phyloP scores from a whole-genome alignment of 352 stramenopile species.

The Pythium phragmitis region DNA sequence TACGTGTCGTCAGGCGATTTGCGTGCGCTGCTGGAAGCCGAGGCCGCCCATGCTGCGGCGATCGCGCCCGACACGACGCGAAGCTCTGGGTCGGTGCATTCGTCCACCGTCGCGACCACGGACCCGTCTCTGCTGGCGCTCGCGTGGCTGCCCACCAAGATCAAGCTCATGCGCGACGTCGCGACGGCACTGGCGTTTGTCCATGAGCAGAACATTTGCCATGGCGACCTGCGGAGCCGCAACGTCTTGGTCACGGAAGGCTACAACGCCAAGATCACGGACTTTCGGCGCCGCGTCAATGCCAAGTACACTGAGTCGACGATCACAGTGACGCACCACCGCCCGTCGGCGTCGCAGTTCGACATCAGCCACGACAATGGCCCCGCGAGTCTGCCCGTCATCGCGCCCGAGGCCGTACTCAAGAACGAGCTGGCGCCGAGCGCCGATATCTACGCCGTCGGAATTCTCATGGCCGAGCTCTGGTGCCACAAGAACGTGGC shows the following conservation, averaged over 20 bases:
- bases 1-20: constrained; percentile 63
- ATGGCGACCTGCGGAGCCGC: constrained; percentile 64
- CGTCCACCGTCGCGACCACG: neutral
- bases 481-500: constrained; percentile 52
- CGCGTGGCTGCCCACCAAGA: constrained; percentile 35
- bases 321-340: constrained; percentile 18
- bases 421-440: constrained; percentile 33
- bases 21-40: constrained; percentile 46
- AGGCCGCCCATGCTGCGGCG: constrained; percentile 25
- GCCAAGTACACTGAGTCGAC: constrained; percentile 29
- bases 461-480: constrained; percentile 54
- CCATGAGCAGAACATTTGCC: constrained; percentile 49
- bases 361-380: neutral
- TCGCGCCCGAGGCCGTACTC: constrained; percentile 46
- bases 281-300: constrained; percentile 43
- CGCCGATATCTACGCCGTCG: constrained; percentile 59
- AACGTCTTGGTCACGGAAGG: constrained; percentile 64
- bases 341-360: no score
- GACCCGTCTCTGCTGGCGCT: constrained; percentile 3
- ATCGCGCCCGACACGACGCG: constrained; percentile 1
- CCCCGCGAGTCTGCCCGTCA: constrained; percentile 32
- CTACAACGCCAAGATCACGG: constrained; percentile 60
- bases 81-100: neutral
- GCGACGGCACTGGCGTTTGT: constrained; percentile 50
- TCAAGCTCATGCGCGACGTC: constrained; percentile 64